Percentiles rank a stretch among this genome's conserved stretches.
Evolutionary conservation across 2,329 filamentous ascomycete genomes (phyloP).

Genomic region (Sporothrix curviconia): DNA sequence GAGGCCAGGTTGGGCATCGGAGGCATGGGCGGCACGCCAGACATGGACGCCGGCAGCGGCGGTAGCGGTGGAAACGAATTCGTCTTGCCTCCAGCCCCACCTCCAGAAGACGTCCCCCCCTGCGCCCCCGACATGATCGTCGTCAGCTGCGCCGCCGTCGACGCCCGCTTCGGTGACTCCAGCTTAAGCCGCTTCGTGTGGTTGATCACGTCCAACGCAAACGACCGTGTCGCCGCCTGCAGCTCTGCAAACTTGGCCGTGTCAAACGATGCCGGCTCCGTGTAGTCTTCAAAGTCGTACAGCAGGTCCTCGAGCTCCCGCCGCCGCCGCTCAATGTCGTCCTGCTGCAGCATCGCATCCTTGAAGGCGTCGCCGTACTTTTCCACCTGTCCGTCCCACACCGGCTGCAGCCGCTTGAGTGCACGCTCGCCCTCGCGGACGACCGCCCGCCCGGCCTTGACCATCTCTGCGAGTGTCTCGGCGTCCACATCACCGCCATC

Average conservation of each 20-base stretch:
- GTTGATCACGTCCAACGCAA: conserved; percentile 35
- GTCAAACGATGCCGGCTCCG: conserved; percentile 33
- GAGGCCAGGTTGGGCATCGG: background rate
- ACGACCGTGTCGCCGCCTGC: conserved; percentile 33
- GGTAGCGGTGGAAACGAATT: background rate
- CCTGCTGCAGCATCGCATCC: conserved; percentile 30
- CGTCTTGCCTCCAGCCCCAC: background rate
- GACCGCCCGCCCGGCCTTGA: conserved; percentile 27
- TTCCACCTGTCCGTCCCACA: conserved; percentile 33
- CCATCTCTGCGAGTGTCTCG: conserved; percentile 23
- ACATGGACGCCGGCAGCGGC: background rate
- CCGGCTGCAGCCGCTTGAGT: conserved; percentile 31
- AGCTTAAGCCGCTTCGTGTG: conserved; percentile 30
- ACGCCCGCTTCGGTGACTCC: conserved; percentile 16
- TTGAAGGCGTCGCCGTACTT: conserved; percentile 33
- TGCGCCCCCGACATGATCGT: background rate
- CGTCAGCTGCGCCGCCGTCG: conserved; percentile 5
- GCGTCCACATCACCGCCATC: conserved; percentile 21
- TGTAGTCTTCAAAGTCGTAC: conserved; percentile 40
- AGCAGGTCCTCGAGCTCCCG: conserved; percentile 34
- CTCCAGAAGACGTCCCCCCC: conserved; percentile 9
- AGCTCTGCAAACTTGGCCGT: conserved; percentile 31
- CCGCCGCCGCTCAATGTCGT: conserved; percentile 26
- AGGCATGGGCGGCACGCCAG: background rate
- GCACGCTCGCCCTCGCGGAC: conserved; percentile 30